phyloP scores from a whole-genome alignment of 2,329 filamentous ascomycete species.

The Penicillium sp. region DNA sequence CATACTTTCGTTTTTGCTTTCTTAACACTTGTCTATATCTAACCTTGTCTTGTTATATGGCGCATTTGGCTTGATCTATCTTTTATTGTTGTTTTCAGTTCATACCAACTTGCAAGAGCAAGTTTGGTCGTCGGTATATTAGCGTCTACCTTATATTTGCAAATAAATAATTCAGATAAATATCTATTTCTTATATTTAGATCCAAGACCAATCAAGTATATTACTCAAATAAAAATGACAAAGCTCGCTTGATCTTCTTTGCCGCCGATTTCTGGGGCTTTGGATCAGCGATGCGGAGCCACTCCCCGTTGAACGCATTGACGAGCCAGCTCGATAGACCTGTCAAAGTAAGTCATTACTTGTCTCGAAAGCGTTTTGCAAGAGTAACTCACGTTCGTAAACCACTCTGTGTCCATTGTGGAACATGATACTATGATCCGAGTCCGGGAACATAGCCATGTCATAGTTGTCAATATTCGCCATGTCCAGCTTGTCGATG shows the following conservation, averaged over 20 bases:
- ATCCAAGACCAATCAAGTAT: no score
- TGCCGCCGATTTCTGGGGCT: conserved; percentile 39
- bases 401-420: conserved; percentile 84
- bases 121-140: no score
- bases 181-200: no score
- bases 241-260: conserved; percentile 19
- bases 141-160: no score
- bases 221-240: conserved; percentile 3
- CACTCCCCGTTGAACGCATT: conserved; percentile 98
- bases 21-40: background rate
- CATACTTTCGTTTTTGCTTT: background rate
- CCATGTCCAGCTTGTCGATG: conserved; percentile 78
- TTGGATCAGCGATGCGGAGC: conserved; percentile 55
- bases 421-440: conserved; percentile 91
- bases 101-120: no score
- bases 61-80: no score
- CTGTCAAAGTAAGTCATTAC: conserved; percentile 13
- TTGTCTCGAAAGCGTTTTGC: background rate
- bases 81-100: background rate
- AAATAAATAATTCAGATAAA: no score
- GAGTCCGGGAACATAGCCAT: conserved; percentile 95
- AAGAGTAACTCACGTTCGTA: conserved; percentile 68
- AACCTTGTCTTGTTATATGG: no score
- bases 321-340: conserved; percentile 71
- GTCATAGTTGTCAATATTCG: conserved; percentile 84